Percentiles rank a stretch among this genome's conserved stretches.
Evolutionary conservation across 1,139 yeast genomes (phyloP).

Genomic region (Candida neerlandica): DNA sequence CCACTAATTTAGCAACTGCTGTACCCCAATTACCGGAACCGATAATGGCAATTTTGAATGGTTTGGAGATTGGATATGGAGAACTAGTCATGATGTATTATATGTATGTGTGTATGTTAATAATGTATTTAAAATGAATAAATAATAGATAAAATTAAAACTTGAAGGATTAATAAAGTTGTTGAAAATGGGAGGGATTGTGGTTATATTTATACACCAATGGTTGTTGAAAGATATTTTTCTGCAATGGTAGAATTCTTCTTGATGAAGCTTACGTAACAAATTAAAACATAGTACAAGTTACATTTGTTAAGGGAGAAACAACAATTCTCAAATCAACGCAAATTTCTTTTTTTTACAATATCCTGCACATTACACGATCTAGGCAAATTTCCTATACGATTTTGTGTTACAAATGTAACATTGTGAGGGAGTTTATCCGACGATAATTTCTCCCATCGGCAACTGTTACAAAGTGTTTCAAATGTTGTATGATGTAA

Average conservation of each 20-base stretch:
- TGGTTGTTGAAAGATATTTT: not conserved
- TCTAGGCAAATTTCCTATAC: not conserved
- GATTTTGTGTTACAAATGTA: not conserved
- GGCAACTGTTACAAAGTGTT: not conserved
- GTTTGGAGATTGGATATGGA: conserved; percentile 38
- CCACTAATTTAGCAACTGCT: conserved; percentile 89
- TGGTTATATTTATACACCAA: not conserved
- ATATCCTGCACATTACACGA: not conserved
- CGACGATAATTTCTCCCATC: not conserved
- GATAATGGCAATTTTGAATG: conserved; percentile 60
- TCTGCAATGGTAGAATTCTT: not conserved
- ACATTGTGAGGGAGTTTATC: not conserved
- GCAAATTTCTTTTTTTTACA: not conserved
- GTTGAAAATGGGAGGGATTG: not conserved
- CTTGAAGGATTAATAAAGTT: not conserved
- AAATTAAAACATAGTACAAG: not conserved
- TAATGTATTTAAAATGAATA: not conserved
- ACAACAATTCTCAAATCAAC: not conserved
- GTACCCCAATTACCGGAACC: conserved; percentile 95
- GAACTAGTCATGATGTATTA: conserved; percentile 35
- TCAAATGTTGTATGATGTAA: not conserved
- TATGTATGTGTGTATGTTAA: not conserved
- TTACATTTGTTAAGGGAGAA: not conserved
- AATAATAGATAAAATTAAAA: not conserved
- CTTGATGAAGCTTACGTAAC: not conserved